Base-by-base conservation (phyloP, 2,329 filamentous ascomycete species). In the Monilinia vaccinii-corymbosi region DNA sequence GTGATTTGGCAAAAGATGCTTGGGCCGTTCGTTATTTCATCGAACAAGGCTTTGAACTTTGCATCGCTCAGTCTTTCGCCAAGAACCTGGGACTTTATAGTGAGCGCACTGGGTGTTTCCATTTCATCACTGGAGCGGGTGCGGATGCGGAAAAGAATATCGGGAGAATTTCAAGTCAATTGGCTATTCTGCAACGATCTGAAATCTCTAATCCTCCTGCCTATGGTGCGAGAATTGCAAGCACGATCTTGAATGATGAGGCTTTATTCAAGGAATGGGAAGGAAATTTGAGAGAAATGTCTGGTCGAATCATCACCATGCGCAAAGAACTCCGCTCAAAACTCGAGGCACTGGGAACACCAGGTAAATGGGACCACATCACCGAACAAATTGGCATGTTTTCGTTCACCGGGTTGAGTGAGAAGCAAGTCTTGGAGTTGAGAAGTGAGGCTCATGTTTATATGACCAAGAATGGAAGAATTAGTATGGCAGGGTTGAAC, bases 351-450 rank as follows among this genome's bases (percentile, higher is more conserved):
- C 81, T 93, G 62, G 84, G 83, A 34, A 97, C 94, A 0, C 93
- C 93, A 0, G 93, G 93, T 36, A 88, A 83, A 16, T 99, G 94
- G 94, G 90, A 92, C 71, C 94, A 99, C 77, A 96, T 99, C 73
- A 97, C 92, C 18, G 89, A 95, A 70, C 94, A 99, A 81, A 99
- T 99, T 72, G 94, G 94, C 77, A 99, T 99, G 94, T 99, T 99
- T 78, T 93, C 87, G 74, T 99, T 96, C 74, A 95, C 90, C 0
- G 90, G 90, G 14, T 76, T 95, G 72, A 82, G 74, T 14, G 88
- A 91, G 76, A 72, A 82, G 63, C 89, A 94, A 73, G 89, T 93
- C 9, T 68, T 81, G 67, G 85, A 83, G 75, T 77, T 94, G 63
- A 81, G 86, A 56, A 79, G 84, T 63, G 82, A 89, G 55, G 83